Evolutionary conservation across 106 monocot species (phyloP).

Genomic region (Xerophyta viscosa): DNA sequence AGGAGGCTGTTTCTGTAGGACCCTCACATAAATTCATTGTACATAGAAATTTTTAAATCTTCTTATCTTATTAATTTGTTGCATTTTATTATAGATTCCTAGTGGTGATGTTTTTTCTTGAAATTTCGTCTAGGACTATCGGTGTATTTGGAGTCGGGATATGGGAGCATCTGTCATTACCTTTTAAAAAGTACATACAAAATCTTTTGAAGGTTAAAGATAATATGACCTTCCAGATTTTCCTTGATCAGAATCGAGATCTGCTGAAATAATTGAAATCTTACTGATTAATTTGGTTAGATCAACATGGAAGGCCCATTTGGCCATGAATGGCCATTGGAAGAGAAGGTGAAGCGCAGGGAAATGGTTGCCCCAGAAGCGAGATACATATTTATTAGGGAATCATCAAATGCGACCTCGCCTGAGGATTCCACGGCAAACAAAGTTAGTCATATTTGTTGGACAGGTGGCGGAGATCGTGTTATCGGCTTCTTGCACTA

Average conservation of each 20-base stretch:
- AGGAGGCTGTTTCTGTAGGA: no score
- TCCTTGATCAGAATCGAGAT: no score
- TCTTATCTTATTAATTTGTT: not conserved
- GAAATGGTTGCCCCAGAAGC: conserved; percentile 91
- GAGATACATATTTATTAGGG: conserved; percentile 63
- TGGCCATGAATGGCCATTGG: conserved; percentile 69
- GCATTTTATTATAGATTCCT: not conserved
- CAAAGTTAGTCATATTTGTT: conserved; percentile 10
- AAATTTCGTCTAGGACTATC: conserved; percentile 48
- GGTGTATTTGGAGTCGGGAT: conserved; percentile 64
- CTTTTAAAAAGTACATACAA: conserved; percentile 65
- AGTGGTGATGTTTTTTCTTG: not conserved
- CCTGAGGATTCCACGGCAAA: conserved; percentile 4
- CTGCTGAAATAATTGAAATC: no score
- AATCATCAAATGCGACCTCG: conserved; percentile 13
- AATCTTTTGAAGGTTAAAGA: conserved; percentile 71
- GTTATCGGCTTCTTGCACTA: conserved; percentile 84
- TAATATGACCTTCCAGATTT: not conserved
- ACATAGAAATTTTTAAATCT: no score
- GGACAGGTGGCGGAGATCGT: conserved; percentile 30
- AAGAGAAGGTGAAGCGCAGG: conserved; percentile 80
- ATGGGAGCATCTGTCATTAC: conserved; percentile 59
- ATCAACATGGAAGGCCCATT: conserved; percentile 78
- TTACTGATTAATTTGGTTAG: conserved; percentile 28
- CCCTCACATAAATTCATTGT: no score